Percentiles rank a stretch among this genome's conserved stretches.
Evolutionary conservation across 148 eudicot species (phyloP).

Genomic region (Rhododendron ovatum): DNA sequence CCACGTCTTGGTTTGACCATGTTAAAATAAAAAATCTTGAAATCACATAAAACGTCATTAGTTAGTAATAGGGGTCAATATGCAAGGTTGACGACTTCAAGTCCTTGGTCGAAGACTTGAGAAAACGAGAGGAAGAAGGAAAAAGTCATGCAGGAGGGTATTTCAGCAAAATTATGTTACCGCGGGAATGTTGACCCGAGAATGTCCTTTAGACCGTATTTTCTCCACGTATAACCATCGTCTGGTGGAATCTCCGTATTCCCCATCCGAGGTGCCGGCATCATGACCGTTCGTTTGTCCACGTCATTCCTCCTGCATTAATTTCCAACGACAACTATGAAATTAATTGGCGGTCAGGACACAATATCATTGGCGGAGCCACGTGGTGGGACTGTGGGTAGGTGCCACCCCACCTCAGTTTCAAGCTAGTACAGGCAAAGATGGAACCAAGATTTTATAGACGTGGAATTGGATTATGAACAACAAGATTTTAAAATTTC

Average conservation of each 20-base stretch:
- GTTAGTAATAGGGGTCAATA: neutral
- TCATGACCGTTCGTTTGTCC: constrained; percentile 23
- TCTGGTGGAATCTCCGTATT: constrained; percentile 85
- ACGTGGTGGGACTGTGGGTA: too few species aligned
- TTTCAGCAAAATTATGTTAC: constrained; percentile 23
- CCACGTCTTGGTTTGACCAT: neutral
- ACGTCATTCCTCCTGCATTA: constrained; percentile 26
- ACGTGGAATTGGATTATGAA: too few species aligned
- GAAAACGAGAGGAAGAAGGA: neutral
- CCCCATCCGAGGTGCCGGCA: constrained; percentile 62
- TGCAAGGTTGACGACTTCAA: neutral
- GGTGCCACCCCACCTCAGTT: too few species aligned
- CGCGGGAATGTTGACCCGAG: constrained; percentile 64
- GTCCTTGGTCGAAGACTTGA: neutral
- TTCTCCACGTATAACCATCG: constrained; percentile 85
- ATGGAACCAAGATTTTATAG: too few species aligned
- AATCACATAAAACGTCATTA: neutral
- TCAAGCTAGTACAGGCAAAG: too few species aligned
- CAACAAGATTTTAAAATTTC: too few species aligned
- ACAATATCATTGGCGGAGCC: too few species aligned
- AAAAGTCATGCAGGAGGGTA: neutral
- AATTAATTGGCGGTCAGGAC: too few species aligned
- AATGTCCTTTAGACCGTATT: constrained; percentile 89
- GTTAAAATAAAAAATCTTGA: neutral
- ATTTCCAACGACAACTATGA: neutral